phyloP scores from a whole-genome alignment of 2,329 filamentous ascomycete species.

The Diaporthe destruens region DNA sequence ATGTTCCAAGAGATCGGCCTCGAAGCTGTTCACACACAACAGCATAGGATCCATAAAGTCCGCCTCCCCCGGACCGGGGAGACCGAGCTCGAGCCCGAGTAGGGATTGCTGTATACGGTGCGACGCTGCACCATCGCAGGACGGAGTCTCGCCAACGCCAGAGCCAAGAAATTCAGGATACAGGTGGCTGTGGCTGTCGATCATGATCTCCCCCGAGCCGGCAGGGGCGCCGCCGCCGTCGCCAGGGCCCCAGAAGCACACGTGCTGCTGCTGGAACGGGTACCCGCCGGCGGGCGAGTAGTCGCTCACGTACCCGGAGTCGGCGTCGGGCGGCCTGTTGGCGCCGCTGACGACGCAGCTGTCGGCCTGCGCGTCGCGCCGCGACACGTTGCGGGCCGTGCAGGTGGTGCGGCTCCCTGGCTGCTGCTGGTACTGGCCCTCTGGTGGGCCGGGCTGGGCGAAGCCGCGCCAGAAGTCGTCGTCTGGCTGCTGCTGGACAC shows the following conservation, averaged over 20 bases:
- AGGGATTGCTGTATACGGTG: neutral
- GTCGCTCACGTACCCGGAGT: neutral
- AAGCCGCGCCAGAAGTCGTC: neutral
- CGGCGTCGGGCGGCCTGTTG: neutral
- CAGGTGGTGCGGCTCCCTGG: neutral
- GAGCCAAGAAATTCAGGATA: neutral
- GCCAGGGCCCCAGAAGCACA: no score
- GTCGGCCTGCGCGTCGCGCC: neutral
- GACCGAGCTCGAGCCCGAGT: neutral
- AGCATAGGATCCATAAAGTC: neutral
- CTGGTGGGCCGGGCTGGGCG: rapidly evolving
- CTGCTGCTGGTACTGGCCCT: no score
- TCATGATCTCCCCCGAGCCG: neutral
- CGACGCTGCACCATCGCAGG: no score
- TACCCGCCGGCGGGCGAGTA: no score
- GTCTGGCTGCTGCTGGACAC: neutral
- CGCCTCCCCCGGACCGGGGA: neutral
- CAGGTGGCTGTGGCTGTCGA: neutral
- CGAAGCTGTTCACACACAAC: no score
- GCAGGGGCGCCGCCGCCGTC: neutral
- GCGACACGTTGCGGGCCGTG: neutral
- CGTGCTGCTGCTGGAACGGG: no score
- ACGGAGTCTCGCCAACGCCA: neutral
- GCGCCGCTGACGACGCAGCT: neutral
- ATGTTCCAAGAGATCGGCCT: neutral